phyloP scores from a whole-genome alignment of 2,329 filamentous ascomycete genomes.

The Bretziella fagacearum region DNA sequence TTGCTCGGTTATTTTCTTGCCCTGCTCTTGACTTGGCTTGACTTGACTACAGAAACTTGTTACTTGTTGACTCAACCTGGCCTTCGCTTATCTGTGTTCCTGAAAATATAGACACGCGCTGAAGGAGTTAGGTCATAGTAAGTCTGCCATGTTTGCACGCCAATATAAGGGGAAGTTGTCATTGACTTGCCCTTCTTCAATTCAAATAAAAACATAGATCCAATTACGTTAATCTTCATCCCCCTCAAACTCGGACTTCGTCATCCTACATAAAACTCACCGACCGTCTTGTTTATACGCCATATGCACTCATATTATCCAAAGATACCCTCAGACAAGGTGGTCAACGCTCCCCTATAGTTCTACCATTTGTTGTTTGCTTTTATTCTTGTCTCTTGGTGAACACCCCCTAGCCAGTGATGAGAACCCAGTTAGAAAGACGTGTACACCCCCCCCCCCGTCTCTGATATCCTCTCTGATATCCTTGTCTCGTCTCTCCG shows the following conservation, averaged over 20 bases:
- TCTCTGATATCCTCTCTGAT: not conserved
- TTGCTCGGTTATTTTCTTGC: not conserved
- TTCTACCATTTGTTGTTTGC: not conserved
- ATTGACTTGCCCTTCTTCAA: too few relatives aligned
- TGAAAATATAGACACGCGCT: too few relatives aligned
- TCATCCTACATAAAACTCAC: not conserved
- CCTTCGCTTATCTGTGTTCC: too few relatives aligned
- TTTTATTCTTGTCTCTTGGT: not conserved
- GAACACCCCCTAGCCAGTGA: not conserved
- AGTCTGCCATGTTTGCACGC: too few relatives aligned
- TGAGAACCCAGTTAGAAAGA: not conserved
- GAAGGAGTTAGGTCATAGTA: too few relatives aligned
- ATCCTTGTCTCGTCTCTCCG: constrained; percentile 5
- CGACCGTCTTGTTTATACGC: not conserved
- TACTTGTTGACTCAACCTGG: too few relatives aligned
- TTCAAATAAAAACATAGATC: too few relatives aligned
- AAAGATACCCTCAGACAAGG: not conserved
- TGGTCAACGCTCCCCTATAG: not conserved
- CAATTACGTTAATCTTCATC: too few relatives aligned
- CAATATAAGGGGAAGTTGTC: too few relatives aligned
- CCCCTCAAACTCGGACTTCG: too few relatives aligned
- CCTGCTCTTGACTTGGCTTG: not conserved
- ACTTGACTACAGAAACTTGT: too few relatives aligned
- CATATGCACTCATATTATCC: not conserved
- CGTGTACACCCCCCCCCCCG: too few relatives aligned